Percentiles rank a stretch among this genome's conserved stretches.
These are phyloP conservation scores for Plasmodiophora brassicae DNA, from an alignment of 208 protist species.

Conservation along the genomic window DNA sequence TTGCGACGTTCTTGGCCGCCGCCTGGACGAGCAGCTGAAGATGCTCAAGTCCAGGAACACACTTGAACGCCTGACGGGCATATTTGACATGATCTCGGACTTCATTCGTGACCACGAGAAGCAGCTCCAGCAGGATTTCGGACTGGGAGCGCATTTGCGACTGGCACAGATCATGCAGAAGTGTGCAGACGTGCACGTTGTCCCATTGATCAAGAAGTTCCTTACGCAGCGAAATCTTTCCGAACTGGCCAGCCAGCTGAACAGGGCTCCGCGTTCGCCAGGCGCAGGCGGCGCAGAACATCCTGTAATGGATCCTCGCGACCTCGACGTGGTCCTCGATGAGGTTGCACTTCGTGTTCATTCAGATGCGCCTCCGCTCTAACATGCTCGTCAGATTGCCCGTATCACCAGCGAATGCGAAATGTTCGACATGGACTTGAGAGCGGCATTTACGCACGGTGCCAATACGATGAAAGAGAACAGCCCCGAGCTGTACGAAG, in stretches of 20 bases:
- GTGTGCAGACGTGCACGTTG: not conserved
- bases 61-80: not conserved
- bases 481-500: not conserved
- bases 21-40: not conserved
- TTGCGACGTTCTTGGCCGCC: not conserved
- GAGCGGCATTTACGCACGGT: not conserved
- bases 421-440: not conserved
- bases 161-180: not conserved
- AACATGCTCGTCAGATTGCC: not conserved
- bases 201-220: not conserved
- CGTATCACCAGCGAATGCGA: not conserved
- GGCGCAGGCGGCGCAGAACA: too few relatives aligned
- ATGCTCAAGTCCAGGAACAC: not conserved
- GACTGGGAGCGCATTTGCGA: not conserved
- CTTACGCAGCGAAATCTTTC: not conserved
- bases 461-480: not conserved
- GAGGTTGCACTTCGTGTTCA: too few relatives aligned
- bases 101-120: not conserved
- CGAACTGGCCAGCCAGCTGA: not conserved
- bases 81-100: not conserved
- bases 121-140: conserved; percentile 3
- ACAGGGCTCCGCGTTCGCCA: too few relatives aligned
- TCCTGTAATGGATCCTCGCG: not conserved
- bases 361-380: too few relatives aligned
- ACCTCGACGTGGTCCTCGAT: not conserved